These are phyloP conservation scores for Cadophora sp. DNA, from an alignment of 2,329 filamentous ascomycete genomes.

Conservation along the genomic window DNA sequence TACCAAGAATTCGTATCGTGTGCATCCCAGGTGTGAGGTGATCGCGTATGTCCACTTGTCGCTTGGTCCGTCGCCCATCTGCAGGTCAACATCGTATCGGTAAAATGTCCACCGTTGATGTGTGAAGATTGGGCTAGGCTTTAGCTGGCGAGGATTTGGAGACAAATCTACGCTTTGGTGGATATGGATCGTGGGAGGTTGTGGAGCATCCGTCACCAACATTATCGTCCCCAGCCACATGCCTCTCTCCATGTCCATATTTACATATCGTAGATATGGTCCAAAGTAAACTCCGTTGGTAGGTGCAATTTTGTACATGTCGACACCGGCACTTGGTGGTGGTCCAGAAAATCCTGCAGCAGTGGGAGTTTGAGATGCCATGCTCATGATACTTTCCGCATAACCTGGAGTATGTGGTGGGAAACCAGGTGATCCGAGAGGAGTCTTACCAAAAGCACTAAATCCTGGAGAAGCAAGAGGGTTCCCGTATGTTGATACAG, in stretches of 20 bases:
- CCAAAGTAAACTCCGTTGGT: conserved; percentile 99
- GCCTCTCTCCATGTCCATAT: conserved; percentile 94
- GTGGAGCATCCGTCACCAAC: conserved; percentile 87
- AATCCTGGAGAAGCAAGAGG: conserved; percentile 72
- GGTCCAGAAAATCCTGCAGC: conserved; percentile 86
- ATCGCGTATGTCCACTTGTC: conserved; percentile 97
- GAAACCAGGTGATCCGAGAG: conserved; percentile 81
- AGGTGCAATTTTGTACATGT: conserved; percentile 91
- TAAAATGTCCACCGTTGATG: conserved; percentile 97
- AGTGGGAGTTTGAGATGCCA: conserved; percentile 76
- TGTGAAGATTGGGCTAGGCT: conserved; percentile 80
- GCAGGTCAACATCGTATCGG: conserved; percentile 88
- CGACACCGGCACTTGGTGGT: conserved; percentile 86
- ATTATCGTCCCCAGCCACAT: conserved; percentile 93
- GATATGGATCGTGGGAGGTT: conserved; percentile 95
- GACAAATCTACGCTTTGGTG: conserved; percentile 90
- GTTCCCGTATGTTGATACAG: conserved; percentile 74
- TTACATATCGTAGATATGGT: conserved; percentile 92
- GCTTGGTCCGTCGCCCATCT: conserved; percentile 83
- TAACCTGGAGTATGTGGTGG: conserved; percentile 84
- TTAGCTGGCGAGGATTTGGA: conserved; percentile 88
- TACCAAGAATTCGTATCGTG: conserved; percentile 96
- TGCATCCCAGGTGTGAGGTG: conserved; percentile 95
- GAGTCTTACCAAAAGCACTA: conserved; percentile 61
- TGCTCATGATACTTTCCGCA: conserved; percentile 84